Percentiles rank a stretch among this genome's conserved stretches.
Evolutionary conservation across 2,329 filamentous ascomycete genomes (phyloP).

Genomic region (Aspergillus fijiensis): DNA sequence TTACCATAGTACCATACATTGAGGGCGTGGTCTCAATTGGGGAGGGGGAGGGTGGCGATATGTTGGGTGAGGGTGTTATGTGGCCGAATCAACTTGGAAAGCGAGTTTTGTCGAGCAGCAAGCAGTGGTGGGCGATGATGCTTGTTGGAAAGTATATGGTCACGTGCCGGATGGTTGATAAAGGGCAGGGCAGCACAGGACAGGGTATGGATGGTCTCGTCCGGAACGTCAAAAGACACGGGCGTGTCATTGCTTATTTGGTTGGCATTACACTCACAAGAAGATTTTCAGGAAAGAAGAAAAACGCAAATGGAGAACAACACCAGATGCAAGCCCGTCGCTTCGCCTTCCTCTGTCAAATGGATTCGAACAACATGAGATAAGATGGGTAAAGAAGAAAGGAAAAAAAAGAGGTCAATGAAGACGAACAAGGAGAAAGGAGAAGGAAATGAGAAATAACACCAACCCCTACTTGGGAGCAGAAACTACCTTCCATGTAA

Average conservation of each 20-base stretch:
- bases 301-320: conserved; percentile 26
- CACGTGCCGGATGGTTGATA: not conserved
- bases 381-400: conserved; percentile 15
- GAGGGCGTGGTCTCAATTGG: too few species aligned
- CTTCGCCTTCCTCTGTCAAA: conserved; percentile 28
- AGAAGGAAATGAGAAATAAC: conserved; percentile 16
- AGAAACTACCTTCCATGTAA: conserved; percentile 30
- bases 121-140: too few species aligned
- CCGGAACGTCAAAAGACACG: conserved; percentile 23
- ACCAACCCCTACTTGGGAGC: conserved; percentile 22
- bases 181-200: conserved; percentile 6
- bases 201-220: conserved; percentile 2
- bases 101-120: too few species aligned
- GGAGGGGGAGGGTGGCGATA: too few species aligned
- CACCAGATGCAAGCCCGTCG: conserved; percentile 31
- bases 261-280: conserved; percentile 33
- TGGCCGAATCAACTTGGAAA: too few species aligned
- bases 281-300: conserved; percentile 21
- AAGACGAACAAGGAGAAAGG: conserved; percentile 12
- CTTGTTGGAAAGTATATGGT: too few species aligned
- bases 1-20: too few species aligned
- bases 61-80: too few species aligned
- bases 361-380: conserved; percentile 19
- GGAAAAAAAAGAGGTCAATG: conserved; percentile 13
- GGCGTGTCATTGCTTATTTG: conserved; percentile 30